Evolutionary conservation across 202 grass and related monocot genomes (phyloP).

Genomic region (Setaria italica): DNA sequence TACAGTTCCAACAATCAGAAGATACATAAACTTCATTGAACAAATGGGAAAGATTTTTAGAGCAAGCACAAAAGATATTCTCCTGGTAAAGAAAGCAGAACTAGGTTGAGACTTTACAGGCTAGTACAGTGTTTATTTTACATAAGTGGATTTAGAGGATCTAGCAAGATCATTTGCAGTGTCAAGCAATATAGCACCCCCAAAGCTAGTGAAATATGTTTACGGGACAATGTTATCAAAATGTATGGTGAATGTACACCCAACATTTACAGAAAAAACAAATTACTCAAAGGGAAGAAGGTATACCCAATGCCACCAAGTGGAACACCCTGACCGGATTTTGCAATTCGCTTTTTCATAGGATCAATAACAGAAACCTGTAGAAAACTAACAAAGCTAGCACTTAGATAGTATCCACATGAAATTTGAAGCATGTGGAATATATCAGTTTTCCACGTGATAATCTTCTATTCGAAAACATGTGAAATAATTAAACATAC

Average conservation of each 20-base stretch:
- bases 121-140: background rate
- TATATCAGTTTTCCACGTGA: conserved; percentile 2
- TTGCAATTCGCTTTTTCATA: conserved; percentile 70
- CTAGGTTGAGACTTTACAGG: background rate
- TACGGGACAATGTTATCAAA: background rate
- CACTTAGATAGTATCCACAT: conserved; percentile 23
- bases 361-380: conserved; percentile 93
- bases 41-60: conserved; percentile 14
- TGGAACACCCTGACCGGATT: conserved; percentile 86
- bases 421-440: conserved; percentile 31
- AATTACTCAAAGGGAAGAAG: conserved; percentile 37
- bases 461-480: conserved; percentile 13
- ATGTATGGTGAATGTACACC: background rate
- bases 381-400: conserved; percentile 44
- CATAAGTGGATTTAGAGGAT: conserved; percentile 7
- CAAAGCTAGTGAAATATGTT: conserved; percentile 25
- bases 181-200: conserved; percentile 1
- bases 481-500: conserved; percentile 57
- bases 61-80: background rate
- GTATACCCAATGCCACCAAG: conserved; percentile 95
- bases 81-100: background rate
- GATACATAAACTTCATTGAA: conserved; percentile 35
- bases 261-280: conserved; percentile 39
- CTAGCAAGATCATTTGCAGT: conserved; percentile 24
- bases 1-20: conserved; percentile 60